Evolutionary conservation across 257 asterid genomes (phyloP), one percentile per base, ranked within the genome.

Genomic region (Plantago major): DNA sequence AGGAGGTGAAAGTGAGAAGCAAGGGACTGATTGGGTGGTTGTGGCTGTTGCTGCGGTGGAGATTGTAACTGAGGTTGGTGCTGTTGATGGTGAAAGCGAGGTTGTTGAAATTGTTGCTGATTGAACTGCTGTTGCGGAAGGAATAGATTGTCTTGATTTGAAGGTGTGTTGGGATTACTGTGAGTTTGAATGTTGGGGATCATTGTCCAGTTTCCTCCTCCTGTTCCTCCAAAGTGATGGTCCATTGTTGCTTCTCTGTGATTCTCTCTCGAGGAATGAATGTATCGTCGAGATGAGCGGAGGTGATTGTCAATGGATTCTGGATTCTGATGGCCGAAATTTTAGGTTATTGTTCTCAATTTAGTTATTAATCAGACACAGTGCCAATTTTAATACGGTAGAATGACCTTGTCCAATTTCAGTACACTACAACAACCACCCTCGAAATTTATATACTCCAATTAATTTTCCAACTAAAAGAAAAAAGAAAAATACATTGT

Each of bases 161-260:
- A 84, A 68, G 97, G 95, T 0, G 97, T 86, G 28, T 87, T 47
- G 16, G 94, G 97, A 71, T 84, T 86, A 66, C 97, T 86, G 57
- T 76, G 88, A 66, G 89, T 33, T 78, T 79, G 91, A 11, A 89
- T 77, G 84, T 70, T 86, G 74, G 95, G 94, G 74, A 86, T 82
- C 97, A 84, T 86, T 10, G 82, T 38, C 95, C 97, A 89, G 70
- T 79, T 82, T 55, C 92, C 95, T 60, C 90, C 40, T 33, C 40
- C 40, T 33, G 7, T 88, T 19, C 90, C 88, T 10, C 88, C 95
- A 48, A 71, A 90, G 40, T 33, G 40, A 17, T 84, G 82, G 50
- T 89, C 97, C 97, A 89, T 89, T 26, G 9, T 38, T 71, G n/a
- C n/a, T 22, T 66, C 50, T 17, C 30, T 17, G 40, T 33, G 8